These are phyloP conservation scores for Rhizoclosmatium sp. DNA, from an alignment of 192 early-diverging fungal species.

Conservation along the genomic window DNA sequence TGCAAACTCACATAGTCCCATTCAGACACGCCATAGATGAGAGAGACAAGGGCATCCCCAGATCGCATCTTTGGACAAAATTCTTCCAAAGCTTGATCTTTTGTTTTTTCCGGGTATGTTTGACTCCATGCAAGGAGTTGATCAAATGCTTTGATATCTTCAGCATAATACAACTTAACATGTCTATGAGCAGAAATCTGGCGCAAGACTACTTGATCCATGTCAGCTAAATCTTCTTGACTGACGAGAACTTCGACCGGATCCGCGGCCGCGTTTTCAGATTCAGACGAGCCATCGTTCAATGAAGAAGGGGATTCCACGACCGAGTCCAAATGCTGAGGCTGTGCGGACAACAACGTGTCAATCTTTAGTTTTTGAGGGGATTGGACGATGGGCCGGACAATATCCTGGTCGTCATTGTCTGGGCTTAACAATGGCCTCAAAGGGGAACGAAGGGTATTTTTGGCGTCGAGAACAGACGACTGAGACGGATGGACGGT, in stretches of 20 bases:
- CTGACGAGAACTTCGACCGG: neutral
- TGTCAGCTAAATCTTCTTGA: neutral
- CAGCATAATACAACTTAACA: neutral
- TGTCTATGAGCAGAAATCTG: neutral
- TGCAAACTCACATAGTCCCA: neutral
- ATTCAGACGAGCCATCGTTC: no score
- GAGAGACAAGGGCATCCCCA: neutral
- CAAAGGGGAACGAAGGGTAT: no score
- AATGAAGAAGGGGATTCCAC: no score
- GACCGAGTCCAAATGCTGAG: no score
- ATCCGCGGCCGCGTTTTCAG: no score
- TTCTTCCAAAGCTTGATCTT: neutral
- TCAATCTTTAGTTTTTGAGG: no score
- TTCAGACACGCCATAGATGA: neutral
- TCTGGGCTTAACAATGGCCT: no score
- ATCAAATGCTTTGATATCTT: conserved; percentile 13
- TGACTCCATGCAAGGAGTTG: neutral
- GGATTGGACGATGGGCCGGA: no score
- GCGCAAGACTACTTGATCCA: neutral
- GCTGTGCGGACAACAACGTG: no score
- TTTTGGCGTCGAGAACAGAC: no score
- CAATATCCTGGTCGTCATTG: no score
- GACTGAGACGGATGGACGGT: no score
- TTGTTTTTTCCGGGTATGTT: neutral
- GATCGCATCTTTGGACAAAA: conserved; percentile 11